Conservation (phyloP, 495 filamentous ascomycete species). For the Penicillium cosmopolitanum region DNA sequence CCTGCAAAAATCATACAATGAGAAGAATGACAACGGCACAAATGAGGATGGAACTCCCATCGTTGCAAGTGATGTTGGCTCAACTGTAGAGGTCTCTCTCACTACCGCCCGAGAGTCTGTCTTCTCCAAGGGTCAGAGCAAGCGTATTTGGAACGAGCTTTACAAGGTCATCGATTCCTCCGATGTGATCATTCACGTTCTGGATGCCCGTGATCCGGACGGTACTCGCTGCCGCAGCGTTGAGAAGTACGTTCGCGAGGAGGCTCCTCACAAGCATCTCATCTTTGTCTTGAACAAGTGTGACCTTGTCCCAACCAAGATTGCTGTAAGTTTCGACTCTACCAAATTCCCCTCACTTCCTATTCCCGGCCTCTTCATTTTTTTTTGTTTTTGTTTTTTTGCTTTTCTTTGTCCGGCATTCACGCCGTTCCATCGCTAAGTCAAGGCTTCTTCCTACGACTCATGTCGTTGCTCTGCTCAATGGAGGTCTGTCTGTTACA, state of each 20-base stretch:
- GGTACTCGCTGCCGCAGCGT: conserved; percentile 87
- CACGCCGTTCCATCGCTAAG: conserved; percentile 73
- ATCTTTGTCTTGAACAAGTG: conserved; percentile 95
- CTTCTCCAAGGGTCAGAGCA: conserved; percentile 91
- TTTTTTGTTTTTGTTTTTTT: conserved; percentile 19
- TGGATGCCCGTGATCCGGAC: conserved; percentile 89
- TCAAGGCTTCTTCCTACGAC: conserved; percentile 84
- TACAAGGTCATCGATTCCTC: conserved; percentile 97
- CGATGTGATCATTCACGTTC: conserved; percentile 93
- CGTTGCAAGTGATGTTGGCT: conserved; percentile 53
- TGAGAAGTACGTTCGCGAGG: conserved; percentile 90
- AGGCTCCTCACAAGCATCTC: conserved; percentile 94
- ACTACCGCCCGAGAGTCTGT: conserved; percentile 81
- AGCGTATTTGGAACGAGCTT: conserved; percentile 98
- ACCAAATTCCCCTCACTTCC: conserved; percentile 7
- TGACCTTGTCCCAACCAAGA: conserved; percentile 89
- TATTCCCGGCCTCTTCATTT: conserved; percentile 12
- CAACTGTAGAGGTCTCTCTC: conserved; percentile 54
- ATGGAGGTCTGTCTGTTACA: conserved; percentile 95
- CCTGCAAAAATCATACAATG: conserved; percentile 77
- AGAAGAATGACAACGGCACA: conserved; percentile 72
- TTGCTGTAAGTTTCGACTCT: conserved; percentile 76
- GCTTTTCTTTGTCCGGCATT: conserved; percentile 4
- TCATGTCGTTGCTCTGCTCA: conserved; percentile 44
- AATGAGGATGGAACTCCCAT: conserved; percentile 70